Evolutionary conservation across 805 yeast species (phyloP).

Genomic region (Tetrapisispora iriomotensis): DNA sequence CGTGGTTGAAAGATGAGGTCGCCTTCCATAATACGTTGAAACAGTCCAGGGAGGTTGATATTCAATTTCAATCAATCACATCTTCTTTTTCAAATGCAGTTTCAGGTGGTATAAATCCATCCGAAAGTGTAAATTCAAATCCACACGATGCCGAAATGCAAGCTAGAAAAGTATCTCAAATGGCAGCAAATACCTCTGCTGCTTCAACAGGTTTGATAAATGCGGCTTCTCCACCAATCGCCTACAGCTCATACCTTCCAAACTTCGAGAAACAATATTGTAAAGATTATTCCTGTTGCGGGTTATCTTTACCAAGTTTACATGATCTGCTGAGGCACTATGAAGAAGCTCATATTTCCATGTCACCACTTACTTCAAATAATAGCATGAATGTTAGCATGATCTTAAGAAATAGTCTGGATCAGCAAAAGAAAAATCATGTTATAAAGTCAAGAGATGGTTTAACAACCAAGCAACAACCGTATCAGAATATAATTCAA

Average conservation of each 20-base stretch:
- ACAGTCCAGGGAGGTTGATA: conserved; percentile 5
- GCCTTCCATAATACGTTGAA: conserved; percentile 39
- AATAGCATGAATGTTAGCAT: not conserved
- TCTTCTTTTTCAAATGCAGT: too few species aligned
- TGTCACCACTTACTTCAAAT: conserved; percentile 26
- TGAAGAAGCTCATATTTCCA: conserved; percentile 86
- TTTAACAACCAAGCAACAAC: not conserved
- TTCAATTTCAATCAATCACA: too few species aligned
- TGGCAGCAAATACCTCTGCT: too few species aligned
- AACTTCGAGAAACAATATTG: conserved; percentile 93
- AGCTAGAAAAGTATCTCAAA: too few species aligned
- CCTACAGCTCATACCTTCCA: conserved; percentile 72
- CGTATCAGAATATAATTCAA: not conserved
- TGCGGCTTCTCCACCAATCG: conserved; percentile 13
- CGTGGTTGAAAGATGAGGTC: conserved; percentile 93
- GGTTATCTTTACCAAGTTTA: conserved; percentile 79
- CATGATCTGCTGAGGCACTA: conserved; percentile 92
- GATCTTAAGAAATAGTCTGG: not conserved
- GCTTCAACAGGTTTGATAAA: not conserved
- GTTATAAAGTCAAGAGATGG: not conserved
- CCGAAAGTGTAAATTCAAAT: too few species aligned
- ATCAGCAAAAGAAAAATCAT: not conserved
- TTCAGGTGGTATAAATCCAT: too few species aligned
- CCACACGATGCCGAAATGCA: too few species aligned
- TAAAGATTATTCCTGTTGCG: conserved; percentile 94